These are phyloP conservation scores for Drechslerella coelobrocha DNA, from an alignment of 2,329 filamentous ascomycete species.

Conservation along the genomic window DNA sequence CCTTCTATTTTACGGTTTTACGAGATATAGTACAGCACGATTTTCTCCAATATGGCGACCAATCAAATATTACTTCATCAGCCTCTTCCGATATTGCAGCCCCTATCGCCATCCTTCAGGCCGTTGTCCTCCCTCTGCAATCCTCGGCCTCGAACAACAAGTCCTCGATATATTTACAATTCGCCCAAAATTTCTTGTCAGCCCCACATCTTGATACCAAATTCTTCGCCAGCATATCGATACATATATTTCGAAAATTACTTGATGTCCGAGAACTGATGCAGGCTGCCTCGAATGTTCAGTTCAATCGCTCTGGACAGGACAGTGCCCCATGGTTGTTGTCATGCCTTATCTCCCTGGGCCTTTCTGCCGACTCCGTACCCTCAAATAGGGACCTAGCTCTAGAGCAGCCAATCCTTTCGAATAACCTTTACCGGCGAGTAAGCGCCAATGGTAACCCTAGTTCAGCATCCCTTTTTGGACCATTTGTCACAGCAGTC, in stretches of 20 bases:
- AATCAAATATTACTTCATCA: neutral
- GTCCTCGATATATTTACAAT: slow-evolving; percentile 13
- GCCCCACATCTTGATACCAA: slow-evolving; percentile 17
- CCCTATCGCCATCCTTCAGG: slow-evolving; percentile 5
- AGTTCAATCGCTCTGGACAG: neutral
- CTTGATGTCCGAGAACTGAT: slow-evolving; percentile 22
- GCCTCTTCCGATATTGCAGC: neutral
- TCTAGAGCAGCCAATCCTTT: slow-evolving; percentile 5
- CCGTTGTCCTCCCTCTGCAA: slow-evolving; percentile 29
- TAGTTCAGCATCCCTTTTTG: neutral
- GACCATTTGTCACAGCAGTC: slow-evolving; percentile 10
- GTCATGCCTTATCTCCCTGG: slow-evolving; percentile 24
- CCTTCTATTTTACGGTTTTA: slow-evolving; percentile 23
- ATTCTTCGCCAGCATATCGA: slow-evolving; percentile 16
- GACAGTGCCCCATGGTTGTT: slow-evolving; percentile 25
- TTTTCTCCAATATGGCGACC: slow-evolving; percentile 5
- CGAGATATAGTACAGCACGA: neutral
- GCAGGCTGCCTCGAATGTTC: neutral
- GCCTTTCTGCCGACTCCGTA: neutral
- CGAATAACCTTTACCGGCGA: slow-evolving; percentile 6
- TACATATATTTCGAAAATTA: slow-evolving; percentile 11
- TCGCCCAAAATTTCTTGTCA: slow-evolving; percentile 27
- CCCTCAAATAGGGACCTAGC: neutral
- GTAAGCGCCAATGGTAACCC: neutral
- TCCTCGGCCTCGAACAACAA: neutral